These are phyloP conservation scores for Pseudogymnoascus verrucosus DNA, from an alignment of 2,329 filamentous ascomycete genomes.

Conservation along the genomic window DNA sequence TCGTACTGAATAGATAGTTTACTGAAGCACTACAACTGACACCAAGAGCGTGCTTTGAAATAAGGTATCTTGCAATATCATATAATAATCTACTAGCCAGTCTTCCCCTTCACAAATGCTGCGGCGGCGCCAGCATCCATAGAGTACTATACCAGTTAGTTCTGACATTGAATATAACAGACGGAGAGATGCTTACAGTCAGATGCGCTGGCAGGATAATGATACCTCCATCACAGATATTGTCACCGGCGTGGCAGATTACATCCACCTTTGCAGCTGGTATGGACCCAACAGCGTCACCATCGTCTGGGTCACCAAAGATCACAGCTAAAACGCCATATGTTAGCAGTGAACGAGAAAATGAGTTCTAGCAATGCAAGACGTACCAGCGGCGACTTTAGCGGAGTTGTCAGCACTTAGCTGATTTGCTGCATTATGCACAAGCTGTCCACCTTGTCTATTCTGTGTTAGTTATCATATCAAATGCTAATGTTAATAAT, in stretches of 20 bases:
- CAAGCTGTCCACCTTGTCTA: conserved; percentile 19
- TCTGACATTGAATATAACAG: too few relatives aligned
- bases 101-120: conserved; percentile 3
- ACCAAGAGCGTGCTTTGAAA: neutral
- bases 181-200: neutral
- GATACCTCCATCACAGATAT: conserved; percentile 18
- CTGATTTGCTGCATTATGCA: conserved; percentile 21
- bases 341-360: neutral
- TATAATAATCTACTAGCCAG: neutral
- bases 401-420: conserved; percentile 13
- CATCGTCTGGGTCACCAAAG: conserved; percentile 23
- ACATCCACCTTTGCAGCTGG: conserved; percentile 17
- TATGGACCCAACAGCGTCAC: conserved; percentile 16
- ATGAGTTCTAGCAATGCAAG: neutral
- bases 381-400: conserved; percentile 18
- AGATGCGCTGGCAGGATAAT: conserved; percentile 17
- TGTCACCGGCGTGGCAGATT: conserved; percentile 21
- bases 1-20: neutral
- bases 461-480: neutral
- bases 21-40: neutral
- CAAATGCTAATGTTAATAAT: neutral
- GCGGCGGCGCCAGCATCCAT: conserved; percentile 9
- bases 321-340: conserved; percentile 16
- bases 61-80: neutral
- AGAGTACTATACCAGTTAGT: conserved; percentile 8